These are phyloP conservation scores for Aspergillus ostianus DNA, from an alignment of 495 filamentous ascomycete genomes.

Conservation along the genomic window DNA sequence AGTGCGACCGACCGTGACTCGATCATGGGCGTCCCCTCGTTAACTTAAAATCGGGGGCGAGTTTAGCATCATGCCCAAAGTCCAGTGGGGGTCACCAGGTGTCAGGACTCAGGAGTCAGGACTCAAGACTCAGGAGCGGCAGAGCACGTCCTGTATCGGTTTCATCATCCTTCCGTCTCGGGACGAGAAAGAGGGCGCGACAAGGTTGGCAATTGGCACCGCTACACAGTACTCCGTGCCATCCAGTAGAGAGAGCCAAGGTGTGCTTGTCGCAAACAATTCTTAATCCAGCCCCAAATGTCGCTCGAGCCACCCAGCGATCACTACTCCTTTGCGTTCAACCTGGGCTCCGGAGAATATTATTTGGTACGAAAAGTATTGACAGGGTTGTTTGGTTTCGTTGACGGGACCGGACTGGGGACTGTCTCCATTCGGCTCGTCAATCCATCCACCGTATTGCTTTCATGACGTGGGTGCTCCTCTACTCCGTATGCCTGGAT, in stretches of 20 bases:
- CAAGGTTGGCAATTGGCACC: neutral
- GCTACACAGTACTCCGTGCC: neutral
- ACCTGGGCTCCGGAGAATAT: neutral
- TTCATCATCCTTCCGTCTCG: neutral
- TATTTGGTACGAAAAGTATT: neutral
- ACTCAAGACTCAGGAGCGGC: slow-evolving; percentile 1
- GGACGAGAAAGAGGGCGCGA: neutral
- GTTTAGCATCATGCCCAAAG: slow-evolving; percentile 15
- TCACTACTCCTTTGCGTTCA: slow-evolving; percentile 10
- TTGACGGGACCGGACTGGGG: too few relatives aligned
- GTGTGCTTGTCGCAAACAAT: neutral
- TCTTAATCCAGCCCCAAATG: neutral
- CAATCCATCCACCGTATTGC: neutral
- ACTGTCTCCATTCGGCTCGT: neutral
- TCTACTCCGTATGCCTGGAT: neutral
- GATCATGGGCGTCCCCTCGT: slow-evolving; percentile 16
- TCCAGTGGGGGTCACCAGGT: slow-evolving; percentile 22
- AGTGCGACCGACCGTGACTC: slow-evolving; percentile 13
- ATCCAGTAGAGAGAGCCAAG: slow-evolving; percentile 3
- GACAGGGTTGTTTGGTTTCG: neutral
- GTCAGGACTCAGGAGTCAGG: slow-evolving; percentile 10
- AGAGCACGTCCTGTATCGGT: neutral
- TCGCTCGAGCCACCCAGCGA: slow-evolving; percentile 9
- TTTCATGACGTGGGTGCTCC: neutral
- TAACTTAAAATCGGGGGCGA: slow-evolving; percentile 2